Evolutionary conservation across 2,329 filamentous ascomycete genomes (phyloP), one percentile per base, ranked within the genome.

Genomic region (Penicillium sp.): DNA sequence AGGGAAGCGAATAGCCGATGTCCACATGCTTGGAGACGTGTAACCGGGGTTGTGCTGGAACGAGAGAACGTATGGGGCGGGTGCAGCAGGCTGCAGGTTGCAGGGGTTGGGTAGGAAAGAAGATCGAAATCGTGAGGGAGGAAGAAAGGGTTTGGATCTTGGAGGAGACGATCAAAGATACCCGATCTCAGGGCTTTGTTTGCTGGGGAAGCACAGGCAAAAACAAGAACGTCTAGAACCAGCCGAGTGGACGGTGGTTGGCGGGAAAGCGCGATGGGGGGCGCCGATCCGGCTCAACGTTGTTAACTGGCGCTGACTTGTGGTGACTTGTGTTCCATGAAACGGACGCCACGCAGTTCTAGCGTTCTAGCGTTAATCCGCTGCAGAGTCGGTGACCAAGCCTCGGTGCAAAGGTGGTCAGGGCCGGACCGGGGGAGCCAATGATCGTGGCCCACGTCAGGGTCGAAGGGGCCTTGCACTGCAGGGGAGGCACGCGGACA

Each of bases 1-100:
- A 57, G 57, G 48, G 55, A 56, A 59, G 60, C 65, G 62, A 70
- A 69, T 68, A 62, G 57, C 61, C 61, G 62, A 63, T 57, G 54
- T 62, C 63, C 68, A 70, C 68, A 70, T 70, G 67, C 67, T 69
- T 65, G 33, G 46, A 47, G 46, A 39, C 38, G 27, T 31, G 42
- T 46, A 38, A 47, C 44, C 47, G 35, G 47, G 43, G 49, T 35
- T 36, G 40, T 46, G 28, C 46, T 44, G 40, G 40, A 55, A 50
- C 46, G 47, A 57, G 46, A 49, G 49, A 52, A 52, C 22, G 43
- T 36, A 50, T 52, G 50, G 43, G 49, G 47, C 42, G 14, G 47
- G 28, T 44, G 48, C 48, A 27, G 22, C 10, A 28, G 27, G 27
- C 20, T 22, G 30, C 40, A 28, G 27, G 18, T 20, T 41, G 48